A percentile compares a stretch with the other conserved stretches of the same genome.
These are phyloP conservation scores for Albatrellus sp. DNA, from an alignment of 1,284 basidiomycete species.

Conservation along the genomic window DNA sequence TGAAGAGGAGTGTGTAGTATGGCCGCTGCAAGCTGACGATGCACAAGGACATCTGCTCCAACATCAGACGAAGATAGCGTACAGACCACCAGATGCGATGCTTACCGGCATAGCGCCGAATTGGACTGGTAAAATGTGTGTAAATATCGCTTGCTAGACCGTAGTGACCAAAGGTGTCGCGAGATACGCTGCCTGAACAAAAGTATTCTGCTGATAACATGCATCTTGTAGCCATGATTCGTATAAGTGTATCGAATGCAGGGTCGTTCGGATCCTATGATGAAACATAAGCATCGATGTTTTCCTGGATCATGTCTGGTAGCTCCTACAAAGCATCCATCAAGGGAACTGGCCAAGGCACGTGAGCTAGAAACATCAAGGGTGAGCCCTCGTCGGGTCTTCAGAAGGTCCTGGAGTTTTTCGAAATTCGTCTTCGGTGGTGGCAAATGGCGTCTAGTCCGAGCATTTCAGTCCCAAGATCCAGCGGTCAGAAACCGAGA, in stretches of 20 bases:
- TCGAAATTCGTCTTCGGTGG: slow-evolving; percentile 95
- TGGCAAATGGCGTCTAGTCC: slow-evolving; percentile 74
- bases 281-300: slow-evolving; percentile 2
- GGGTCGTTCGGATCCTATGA: slow-evolving; percentile 66
- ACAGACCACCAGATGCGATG: slow-evolving; percentile 28
- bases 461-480: slow-evolving; percentile 1
- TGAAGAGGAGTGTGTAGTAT: slow-evolving; percentile 82
- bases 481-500: too few species aligned
- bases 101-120: slow-evolving; percentile 84
- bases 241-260: slow-evolving; percentile 93
- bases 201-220: slow-evolving; percentile 99
- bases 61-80: neutral
- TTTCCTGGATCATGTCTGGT: neutral
- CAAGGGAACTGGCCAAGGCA: slow-evolving; percentile 82
- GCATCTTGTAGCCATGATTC: slow-evolving; percentile 98
- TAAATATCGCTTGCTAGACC: slow-evolving; percentile 95
- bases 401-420: slow-evolving; percentile 85
- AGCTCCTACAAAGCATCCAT: slow-evolving; percentile 71
- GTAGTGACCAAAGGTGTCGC: slow-evolving; percentile 93
- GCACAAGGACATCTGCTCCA: slow-evolving; percentile 74
- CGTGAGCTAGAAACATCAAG: slow-evolving; percentile 90
- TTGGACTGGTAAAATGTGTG: slow-evolving; percentile 96
- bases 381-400: slow-evolving; percentile 76
- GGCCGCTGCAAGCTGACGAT: slow-evolving; percentile 87
- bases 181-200: slow-evolving; percentile 85